Evolutionary conservation across 2,329 filamentous ascomycete genomes (phyloP).

Genomic region (Arthrobotrys musiformis): DNA sequence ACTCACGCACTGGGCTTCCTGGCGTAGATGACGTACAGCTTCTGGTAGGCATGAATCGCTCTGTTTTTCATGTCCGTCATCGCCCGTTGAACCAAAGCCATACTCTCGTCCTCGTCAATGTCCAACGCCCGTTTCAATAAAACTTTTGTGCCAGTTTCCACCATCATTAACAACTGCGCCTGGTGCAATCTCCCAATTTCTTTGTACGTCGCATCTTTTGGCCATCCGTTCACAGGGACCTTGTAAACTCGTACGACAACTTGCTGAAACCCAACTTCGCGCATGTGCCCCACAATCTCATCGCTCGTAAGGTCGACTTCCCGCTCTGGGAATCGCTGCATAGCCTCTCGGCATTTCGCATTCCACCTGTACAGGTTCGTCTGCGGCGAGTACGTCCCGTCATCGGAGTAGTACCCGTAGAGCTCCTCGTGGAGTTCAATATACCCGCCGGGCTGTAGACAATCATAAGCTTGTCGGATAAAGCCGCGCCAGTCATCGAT

Average conservation of each 20-base stretch:
- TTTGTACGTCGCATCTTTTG: conserved; percentile 60
- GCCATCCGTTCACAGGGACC: conserved; percentile 61
- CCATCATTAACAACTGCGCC: conserved; percentile 44
- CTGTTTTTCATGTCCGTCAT: conserved; percentile 50
- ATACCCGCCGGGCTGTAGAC: conserved; percentile 70
- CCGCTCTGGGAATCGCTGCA: conserved; percentile 62
- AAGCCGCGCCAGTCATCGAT: conserved; percentile 51
- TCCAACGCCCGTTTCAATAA: conserved; percentile 43
- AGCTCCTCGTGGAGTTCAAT: conserved; percentile 67
- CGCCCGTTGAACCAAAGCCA: conserved; percentile 39
- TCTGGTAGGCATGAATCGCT: conserved; percentile 52
- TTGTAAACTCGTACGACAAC: conserved; percentile 60
- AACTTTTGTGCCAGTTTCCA: conserved; percentile 46
- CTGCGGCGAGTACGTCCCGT: conserved; percentile 47
- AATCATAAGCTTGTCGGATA: conserved; percentile 60
- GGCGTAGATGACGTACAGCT: conserved; percentile 51
- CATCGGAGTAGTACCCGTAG: conserved; percentile 52
- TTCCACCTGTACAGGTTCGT: conserved; percentile 54
- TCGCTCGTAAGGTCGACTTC: conserved; percentile 63
- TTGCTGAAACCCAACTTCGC: conserved; percentile 61
- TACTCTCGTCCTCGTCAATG: conserved; percentile 52
- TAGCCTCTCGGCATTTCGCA: conserved; percentile 47
- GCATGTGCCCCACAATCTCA: conserved; percentile 59
- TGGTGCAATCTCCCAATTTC: conserved; percentile 59
- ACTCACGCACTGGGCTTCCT: conserved; percentile 39